phyloP scores from a whole-genome alignment of 257 asterid genomes.

The Scutellaria baicalensis region DNA sequence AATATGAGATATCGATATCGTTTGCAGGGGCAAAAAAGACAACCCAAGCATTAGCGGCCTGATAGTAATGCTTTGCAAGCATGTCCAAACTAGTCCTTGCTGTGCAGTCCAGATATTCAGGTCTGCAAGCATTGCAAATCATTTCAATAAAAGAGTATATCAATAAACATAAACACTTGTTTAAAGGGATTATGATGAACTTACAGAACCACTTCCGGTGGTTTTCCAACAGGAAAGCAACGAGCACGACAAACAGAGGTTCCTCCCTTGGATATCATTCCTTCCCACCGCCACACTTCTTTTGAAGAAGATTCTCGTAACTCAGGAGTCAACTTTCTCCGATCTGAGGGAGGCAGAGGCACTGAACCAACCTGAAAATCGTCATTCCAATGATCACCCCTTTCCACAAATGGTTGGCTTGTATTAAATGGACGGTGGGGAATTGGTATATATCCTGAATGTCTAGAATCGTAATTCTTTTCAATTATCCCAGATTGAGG shows the following conservation, averaged over 20 bases:
- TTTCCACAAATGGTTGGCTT: conserved; percentile 36
- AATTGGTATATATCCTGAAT: conserved; percentile 39
- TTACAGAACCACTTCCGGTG: conserved; percentile 74
- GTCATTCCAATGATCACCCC: conserved; percentile 48
- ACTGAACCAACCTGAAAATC: conserved; percentile 34
- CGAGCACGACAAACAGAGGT: conserved; percentile 84
- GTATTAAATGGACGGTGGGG: conserved; percentile 33
- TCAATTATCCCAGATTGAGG: conserved; percentile 34
- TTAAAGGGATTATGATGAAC: conserved; percentile 23
- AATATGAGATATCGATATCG: conserved; percentile 74
- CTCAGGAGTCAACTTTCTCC: conserved; percentile 45
- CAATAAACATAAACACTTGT: no score
- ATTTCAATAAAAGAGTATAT: neutral
- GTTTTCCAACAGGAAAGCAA: conserved; percentile 95
- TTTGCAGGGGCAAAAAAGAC: conserved; percentile 86
- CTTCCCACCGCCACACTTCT: conserved; percentile 97
- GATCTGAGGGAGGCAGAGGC: conserved; percentile 36
- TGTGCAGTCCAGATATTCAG: conserved; percentile 79
- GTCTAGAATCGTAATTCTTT: conserved; percentile 44
- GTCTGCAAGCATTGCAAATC: conserved; percentile 46
- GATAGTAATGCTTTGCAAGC: conserved; percentile 90
- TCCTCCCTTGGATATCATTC: conserved; percentile 87
- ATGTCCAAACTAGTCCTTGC: conserved; percentile 92
- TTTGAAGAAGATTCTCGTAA: conserved; percentile 36
- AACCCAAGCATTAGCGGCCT: conserved; percentile 75